These are phyloP conservation scores for Yamadazyma kanchanaburiensis DNA, from an alignment of 1,139 yeast genomes.

Conservation along the genomic window DNA sequence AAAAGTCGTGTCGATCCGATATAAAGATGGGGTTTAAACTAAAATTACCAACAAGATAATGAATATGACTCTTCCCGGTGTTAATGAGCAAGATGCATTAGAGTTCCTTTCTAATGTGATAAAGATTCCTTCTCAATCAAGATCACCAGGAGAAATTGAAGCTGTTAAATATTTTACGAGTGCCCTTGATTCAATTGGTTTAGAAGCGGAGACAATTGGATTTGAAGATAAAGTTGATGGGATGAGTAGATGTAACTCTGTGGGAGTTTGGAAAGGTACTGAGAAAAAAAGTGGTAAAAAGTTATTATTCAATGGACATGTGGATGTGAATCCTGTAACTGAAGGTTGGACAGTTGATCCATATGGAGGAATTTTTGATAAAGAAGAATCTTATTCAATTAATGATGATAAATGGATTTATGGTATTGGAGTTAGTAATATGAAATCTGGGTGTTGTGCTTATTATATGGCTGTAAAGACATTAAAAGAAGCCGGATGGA, in stretches of 20 bases:
- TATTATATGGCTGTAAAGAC: slow-evolving; percentile 24
- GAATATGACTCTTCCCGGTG: slow-evolving; percentile 14
- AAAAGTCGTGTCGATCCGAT: neutral
- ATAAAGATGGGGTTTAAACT: neutral
- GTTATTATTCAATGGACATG: slow-evolving; percentile 22
- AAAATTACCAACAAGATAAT: neutral
- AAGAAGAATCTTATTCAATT: slow-evolving; percentile 7
- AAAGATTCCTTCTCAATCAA: slow-evolving; percentile 21
- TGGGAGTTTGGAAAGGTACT: slow-evolving; percentile 22
- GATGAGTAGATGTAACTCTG: slow-evolving; percentile 17
- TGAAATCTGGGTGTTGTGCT: slow-evolving; percentile 25
- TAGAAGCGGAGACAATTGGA: slow-evolving; percentile 16
- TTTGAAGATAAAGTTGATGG: slow-evolving; percentile 19
- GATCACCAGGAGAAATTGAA: slow-evolving; percentile 18
- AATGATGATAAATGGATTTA: slow-evolving; percentile 15
- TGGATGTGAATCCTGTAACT: slow-evolving; percentile 22
- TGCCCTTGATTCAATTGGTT: slow-evolving; percentile 16
- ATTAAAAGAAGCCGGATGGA: slow-evolving; percentile 14
- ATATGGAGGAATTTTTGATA: slow-evolving; percentile 17
- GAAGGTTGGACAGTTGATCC: slow-evolving; percentile 27
- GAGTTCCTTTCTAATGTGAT: slow-evolving; percentile 20
- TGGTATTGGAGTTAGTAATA: slow-evolving; percentile 23
- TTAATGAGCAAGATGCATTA: slow-evolving; percentile 15
- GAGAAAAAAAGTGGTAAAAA: slow-evolving; percentile 12
- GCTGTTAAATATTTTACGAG: slow-evolving; percentile 20